phyloP scores from a whole-genome alignment of 768 basidiomycete species.

The Cyclocybe aegerita region DNA sequence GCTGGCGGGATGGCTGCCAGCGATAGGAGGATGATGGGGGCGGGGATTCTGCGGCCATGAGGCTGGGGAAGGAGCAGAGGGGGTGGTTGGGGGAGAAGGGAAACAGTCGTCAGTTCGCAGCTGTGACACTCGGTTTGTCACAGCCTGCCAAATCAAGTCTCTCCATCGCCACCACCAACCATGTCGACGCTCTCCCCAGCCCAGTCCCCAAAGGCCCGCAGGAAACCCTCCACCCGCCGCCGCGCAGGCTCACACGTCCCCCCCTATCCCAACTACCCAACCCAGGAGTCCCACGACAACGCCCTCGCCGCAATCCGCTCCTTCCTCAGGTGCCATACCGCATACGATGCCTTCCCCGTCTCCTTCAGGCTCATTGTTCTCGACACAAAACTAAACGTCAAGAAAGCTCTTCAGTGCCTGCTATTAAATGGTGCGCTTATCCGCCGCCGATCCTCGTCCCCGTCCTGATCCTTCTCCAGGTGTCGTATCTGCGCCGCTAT shows the following conservation, averaged over 20 bases:
- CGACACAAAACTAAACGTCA: slow-evolving; percentile 93
- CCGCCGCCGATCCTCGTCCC: slow-evolving; percentile 1
- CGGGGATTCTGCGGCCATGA: slow-evolving; percentile 11
- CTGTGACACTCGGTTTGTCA: neutral
- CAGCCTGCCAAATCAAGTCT: slow-evolving; percentile 6
- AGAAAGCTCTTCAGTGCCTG: slow-evolving; percentile 89
- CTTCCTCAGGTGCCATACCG: slow-evolving; percentile 82
- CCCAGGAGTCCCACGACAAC: slow-evolving; percentile 64
- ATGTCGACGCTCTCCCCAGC: slow-evolving; percentile 51
- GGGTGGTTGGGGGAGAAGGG: neutral
- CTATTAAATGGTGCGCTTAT: slow-evolving; percentile 65
- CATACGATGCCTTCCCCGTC: slow-evolving; percentile 97
- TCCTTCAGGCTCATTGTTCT: slow-evolving; percentile 95
- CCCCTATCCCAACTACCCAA: slow-evolving; percentile 35
- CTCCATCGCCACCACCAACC: slow-evolving; percentile 15
- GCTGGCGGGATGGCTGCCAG: slow-evolving; percentile 12
- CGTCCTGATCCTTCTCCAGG: slow-evolving; percentile 46
- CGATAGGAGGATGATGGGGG: slow-evolving; percentile 9
- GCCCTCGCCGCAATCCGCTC: slow-evolving; percentile 70
- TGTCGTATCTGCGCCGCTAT: slow-evolving; percentile 96
- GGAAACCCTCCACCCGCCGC: slow-evolving; percentile 55
- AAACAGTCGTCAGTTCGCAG: neutral
- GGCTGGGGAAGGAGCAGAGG: neutral
- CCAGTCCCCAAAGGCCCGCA: slow-evolving; percentile 50
- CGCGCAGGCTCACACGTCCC: slow-evolving; percentile 62